Evolutionary conservation across 2,329 filamentous ascomycete genomes (phyloP).

Genomic region (Aspergillus sojae): DNA sequence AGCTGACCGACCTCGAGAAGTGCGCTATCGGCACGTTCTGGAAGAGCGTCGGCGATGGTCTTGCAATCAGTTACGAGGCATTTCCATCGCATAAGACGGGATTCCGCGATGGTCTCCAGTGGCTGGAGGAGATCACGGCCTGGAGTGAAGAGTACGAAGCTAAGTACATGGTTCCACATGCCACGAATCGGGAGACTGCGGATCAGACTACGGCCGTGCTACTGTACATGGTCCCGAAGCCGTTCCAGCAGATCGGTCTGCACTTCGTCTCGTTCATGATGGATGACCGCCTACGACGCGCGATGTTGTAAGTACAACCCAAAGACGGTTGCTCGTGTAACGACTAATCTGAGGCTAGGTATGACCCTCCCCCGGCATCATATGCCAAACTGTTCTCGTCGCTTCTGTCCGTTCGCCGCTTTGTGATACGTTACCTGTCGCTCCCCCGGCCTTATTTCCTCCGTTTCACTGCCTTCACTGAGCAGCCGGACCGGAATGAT

Average conservation of each 20-base stretch:
- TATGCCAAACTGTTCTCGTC: constrained; percentile 46
- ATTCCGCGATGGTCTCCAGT: constrained; percentile 56
- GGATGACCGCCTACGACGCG: constrained; percentile 64
- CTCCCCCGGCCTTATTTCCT: constrained; percentile 58
- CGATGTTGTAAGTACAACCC: constrained; percentile 60
- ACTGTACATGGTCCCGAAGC: constrained; percentile 56
- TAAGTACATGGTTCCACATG: constrained; percentile 58
- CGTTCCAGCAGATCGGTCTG: constrained; percentile 50
- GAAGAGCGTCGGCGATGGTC: constrained; percentile 71
- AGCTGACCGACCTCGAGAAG: constrained; percentile 66
- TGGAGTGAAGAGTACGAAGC: constrained; percentile 64
- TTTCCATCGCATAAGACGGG: constrained; percentile 47
- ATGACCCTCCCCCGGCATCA: constrained; percentile 41
- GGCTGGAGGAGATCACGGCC: constrained; percentile 52
- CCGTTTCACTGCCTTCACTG: constrained; percentile 43
- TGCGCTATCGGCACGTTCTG: constrained; percentile 71
- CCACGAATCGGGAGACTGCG: constrained; percentile 56
- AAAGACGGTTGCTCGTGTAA: background rate
- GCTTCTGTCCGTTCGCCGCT: constrained; percentile 56
- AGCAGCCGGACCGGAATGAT: constrained; percentile 56
- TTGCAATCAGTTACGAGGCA: constrained; percentile 60
- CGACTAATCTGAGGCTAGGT: constrained; percentile 30
- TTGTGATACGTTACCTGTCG: constrained; percentile 60
- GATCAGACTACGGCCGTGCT: constrained; percentile 64
- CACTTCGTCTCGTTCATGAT: constrained; percentile 62